Percentiles rank a stretch among this genome's conserved stretches.
Conservation (phyloP, 169 alveolate species). For the Cryptosporidium ryanae region DNA sequence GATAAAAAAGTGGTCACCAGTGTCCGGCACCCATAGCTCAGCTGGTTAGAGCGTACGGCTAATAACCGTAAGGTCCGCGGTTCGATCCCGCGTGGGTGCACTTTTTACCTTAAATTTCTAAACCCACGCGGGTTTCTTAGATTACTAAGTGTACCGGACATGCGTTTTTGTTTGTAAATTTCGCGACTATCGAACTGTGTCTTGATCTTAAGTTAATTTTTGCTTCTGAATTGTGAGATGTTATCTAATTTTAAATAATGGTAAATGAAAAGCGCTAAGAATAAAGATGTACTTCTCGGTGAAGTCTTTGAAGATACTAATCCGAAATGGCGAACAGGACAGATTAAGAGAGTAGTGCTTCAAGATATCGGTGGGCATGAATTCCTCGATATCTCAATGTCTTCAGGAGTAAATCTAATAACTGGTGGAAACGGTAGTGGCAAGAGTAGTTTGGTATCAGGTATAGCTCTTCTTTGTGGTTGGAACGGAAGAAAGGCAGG, state of each 20-base stretch:
- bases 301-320: not conserved
- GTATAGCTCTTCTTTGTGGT: conserved; percentile 66
- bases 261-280: not conserved
- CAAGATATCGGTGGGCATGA: conserved; percentile 69
- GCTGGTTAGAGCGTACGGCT: conserved; percentile 98
- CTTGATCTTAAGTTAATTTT: no score
- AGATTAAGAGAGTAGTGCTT: conserved; percentile 44
- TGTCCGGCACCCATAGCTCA: conserved; percentile 91
- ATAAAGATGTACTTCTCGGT: not conserved
- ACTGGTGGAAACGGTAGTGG: conserved; percentile 75
- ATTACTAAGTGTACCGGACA: not conserved
- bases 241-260: not conserved
- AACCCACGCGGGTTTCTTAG: no score
- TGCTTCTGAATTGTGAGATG: not conserved
- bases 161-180: no score
- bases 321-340: conserved; percentile 42
- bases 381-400: conserved; percentile 28
- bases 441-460: conserved; percentile 69
- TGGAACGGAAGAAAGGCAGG: conserved; percentile 74
- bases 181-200: no score
- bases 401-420: conserved; percentile 41
- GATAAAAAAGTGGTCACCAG: not conserved
- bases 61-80: conserved; percentile 98
- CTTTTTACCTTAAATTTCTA: not conserved
- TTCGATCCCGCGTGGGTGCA: conserved; percentile 96